These are phyloP conservation scores for Lentinula lateritia DNA, from an alignment of 768 basidiomycete species.

Conservation along the genomic window DNA sequence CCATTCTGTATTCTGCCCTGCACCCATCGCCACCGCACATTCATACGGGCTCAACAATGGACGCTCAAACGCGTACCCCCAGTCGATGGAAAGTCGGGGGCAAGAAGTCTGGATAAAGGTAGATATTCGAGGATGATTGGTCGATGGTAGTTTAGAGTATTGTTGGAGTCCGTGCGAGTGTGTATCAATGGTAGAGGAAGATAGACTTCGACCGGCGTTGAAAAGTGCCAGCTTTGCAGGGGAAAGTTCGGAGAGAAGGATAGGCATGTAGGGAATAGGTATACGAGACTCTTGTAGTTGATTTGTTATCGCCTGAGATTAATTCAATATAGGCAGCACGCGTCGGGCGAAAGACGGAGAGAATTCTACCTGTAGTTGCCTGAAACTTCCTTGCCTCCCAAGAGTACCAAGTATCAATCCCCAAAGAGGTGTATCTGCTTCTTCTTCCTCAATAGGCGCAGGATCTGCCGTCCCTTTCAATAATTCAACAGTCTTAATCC, in stretches of 20 bases:
- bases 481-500: conserved; percentile 13
- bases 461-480: not conserved
- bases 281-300: conserved; percentile 53
- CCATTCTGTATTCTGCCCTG: conserved; percentile 58
- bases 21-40: conserved; percentile 73
- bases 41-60: conserved; percentile 94
- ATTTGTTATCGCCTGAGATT: conserved; percentile 59
- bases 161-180: not conserved
- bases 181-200: not conserved
- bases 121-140: conserved; percentile 53
- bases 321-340: not conserved
- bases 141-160: not conserved
- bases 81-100: conserved; percentile 94
- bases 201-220: conserved; percentile 17
- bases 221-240: conserved; percentile 90
- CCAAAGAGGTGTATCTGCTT: conserved; percentile 47
- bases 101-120: conserved; percentile 96
- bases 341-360: not conserved
- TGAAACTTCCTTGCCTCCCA: conserved; percentile 89
- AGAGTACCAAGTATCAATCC: conserved; percentile 92
- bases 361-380: conserved; percentile 65
- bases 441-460: not conserved
- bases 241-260: conserved; percentile 94
- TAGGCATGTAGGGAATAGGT: conserved; percentile 75
- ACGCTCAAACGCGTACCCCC: conserved; percentile 93